A percentile compares a stretch with the other conserved stretches of the same genome.
Evolutionary conservation across 768 basidiomycete genomes (phyloP).

Genomic region (Xerocomus brunneocitrinus): DNA sequence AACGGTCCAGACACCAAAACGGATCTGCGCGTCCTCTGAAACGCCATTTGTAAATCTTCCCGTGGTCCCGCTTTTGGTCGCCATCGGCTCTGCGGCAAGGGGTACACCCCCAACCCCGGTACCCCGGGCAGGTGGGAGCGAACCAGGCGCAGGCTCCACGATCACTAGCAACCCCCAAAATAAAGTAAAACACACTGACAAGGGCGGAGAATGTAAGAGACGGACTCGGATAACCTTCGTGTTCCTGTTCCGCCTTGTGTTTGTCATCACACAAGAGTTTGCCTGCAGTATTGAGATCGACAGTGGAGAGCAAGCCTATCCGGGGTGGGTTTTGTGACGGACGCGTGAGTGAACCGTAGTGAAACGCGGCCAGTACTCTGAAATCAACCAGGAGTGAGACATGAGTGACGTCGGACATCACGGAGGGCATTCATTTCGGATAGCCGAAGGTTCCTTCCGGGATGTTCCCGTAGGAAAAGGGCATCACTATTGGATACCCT

Average conservation of each 20-base stretch:
- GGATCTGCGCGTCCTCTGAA: conserved; percentile 4
- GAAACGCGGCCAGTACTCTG: conserved; percentile 63
- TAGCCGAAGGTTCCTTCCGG: conserved; percentile 13
- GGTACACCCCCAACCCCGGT: conserved; percentile 29
- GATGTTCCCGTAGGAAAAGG: background rate
- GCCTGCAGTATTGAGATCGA: conserved; percentile 48
- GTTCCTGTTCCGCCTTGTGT: conserved; percentile 29
- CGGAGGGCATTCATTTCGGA: conserved; percentile 3
- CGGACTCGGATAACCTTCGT: conserved; percentile 28
- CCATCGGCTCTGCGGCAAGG: conserved; percentile 19
- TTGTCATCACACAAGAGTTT: conserved; percentile 36
- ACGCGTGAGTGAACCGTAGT: conserved; percentile 67
- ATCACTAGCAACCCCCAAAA: conserved; percentile 30
- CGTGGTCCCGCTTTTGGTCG: conserved; percentile 8
- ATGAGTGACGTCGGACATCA: conserved; percentile 1
- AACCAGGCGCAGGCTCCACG: conserved; percentile 39
- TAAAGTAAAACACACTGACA: background rate
- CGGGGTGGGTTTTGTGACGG: conserved; percentile 66
- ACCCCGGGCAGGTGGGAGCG: conserved; percentile 17
- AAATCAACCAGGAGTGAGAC: background rate
- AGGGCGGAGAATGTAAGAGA: background rate
- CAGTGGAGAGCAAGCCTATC: conserved; percentile 69
- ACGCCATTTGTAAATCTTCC: conserved; percentile 14
- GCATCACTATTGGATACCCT: background rate
- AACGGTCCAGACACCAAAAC: conserved; percentile 18